These are phyloP conservation scores for Trichomonas gallinae DNA, from an alignment of 208 protist genomes.

Conservation along the genomic window DNA sequence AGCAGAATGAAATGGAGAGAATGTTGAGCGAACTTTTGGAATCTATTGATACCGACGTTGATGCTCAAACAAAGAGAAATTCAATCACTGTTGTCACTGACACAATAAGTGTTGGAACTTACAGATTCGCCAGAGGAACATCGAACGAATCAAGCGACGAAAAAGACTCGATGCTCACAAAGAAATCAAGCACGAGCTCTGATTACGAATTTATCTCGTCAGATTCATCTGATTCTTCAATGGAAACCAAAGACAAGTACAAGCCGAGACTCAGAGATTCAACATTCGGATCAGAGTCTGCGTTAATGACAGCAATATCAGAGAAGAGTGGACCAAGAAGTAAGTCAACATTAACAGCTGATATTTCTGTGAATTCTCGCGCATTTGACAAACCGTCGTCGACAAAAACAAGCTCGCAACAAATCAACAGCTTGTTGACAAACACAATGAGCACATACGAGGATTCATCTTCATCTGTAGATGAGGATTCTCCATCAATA, in stretches of 20 bases:
- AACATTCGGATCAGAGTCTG: neutral
- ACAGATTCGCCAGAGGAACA: neutral
- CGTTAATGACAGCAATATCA: neutral
- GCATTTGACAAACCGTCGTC: neutral
- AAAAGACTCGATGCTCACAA: neutral
- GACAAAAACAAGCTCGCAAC: neutral
- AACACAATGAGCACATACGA: neutral
- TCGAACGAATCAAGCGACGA: neutral
- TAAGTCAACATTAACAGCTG: neutral
- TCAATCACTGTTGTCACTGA: neutral
- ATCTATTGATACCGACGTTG: neutral
- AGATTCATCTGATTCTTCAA: neutral
- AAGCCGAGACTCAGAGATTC: neutral
- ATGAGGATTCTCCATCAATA: neutral
- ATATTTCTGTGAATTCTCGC: neutral
- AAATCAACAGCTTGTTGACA: neutral
- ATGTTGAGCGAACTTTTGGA: neutral
- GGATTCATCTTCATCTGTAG: neutral
- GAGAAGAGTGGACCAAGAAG: neutral
- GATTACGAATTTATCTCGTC: neutral
- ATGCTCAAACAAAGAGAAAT: neutral
- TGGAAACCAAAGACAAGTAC: neutral
- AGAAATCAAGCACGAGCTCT: neutral
- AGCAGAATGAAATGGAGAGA: neutral
- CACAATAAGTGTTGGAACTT: neutral